Evolutionary conservation across 345 rosid genomes (phyloP).

Genomic region (Murraya koenigii): DNA sequence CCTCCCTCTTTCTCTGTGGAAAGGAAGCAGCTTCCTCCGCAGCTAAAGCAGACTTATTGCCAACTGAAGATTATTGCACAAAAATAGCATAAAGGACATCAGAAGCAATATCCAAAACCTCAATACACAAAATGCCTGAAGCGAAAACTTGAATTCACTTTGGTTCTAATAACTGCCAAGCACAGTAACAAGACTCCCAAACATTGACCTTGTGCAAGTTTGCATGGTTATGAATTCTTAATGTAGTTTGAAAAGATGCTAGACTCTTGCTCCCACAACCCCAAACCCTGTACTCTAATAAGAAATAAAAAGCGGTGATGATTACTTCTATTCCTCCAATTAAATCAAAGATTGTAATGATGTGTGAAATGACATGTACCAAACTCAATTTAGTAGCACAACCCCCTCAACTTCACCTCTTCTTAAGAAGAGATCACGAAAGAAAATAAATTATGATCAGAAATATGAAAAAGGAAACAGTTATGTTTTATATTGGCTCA

Average conservation of each 20-base stretch:
- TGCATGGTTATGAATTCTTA: background rate
- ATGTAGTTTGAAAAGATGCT: background rate
- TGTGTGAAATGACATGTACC: background rate
- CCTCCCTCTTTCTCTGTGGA: slow-evolving; percentile 39
- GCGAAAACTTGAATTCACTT: background rate
- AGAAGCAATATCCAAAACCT: background rate
- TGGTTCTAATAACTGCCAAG: background rate
- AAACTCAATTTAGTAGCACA: background rate
- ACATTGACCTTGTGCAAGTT: background rate
- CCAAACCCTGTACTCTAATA: background rate
- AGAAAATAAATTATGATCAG: background rate
- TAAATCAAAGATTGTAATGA: background rate
- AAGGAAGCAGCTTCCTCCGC: slow-evolving; percentile 44
- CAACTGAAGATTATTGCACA: slow-evolving; percentile 26
- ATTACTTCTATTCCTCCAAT: background rate
- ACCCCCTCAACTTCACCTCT: background rate
- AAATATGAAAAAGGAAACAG: background rate
- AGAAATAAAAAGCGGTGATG: background rate
- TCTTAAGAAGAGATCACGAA: background rate
- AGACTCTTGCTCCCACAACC: too few species aligned
- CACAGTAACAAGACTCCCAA: background rate
- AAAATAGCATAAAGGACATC: background rate
- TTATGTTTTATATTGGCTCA: background rate
- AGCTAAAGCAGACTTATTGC: slow-evolving; percentile 34
- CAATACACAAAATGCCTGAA: background rate